These are phyloP conservation scores for Chrysosporium keratinophilum DNA, from an alignment of 2,329 filamentous ascomycete species.

Conservation along the genomic window DNA sequence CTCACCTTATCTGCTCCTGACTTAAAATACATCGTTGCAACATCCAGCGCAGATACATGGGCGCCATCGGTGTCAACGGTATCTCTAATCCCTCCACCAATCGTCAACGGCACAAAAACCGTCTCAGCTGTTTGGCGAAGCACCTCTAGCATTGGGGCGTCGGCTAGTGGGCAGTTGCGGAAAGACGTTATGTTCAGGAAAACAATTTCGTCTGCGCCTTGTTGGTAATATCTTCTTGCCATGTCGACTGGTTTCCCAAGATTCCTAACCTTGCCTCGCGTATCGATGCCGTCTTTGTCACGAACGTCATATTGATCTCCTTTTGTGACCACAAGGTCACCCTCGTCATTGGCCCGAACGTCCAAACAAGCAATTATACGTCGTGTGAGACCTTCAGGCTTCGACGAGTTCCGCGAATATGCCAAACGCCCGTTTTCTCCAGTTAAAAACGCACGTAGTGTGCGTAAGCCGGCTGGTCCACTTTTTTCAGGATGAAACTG, in stretches of 20 bases:
- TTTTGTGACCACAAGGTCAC: constrained; percentile 94
- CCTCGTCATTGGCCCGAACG: constrained; percentile 84
- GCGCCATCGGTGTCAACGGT: constrained; percentile 81
- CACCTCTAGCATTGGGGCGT: constrained; percentile 93
- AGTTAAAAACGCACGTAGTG: constrained; percentile 77
- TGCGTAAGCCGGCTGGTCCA: constrained; percentile 73
- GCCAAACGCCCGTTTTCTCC: constrained; percentile 52
- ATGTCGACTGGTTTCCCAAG: constrained; percentile 94
- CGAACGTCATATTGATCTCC: constrained; percentile 98
- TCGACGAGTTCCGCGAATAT: constrained; percentile 13
- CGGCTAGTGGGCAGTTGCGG: constrained; percentile 83
- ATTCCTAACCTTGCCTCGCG: constrained; percentile 62
- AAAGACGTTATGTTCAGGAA: constrained; percentile 99
- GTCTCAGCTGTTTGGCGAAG: constrained; percentile 74
- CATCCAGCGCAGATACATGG: constrained; percentile 76
- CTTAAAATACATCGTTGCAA: constrained; percentile 95
- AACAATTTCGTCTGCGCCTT: constrained; percentile 91
- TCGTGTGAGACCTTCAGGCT: constrained; percentile 65
- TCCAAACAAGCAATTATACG: constrained; percentile 93
- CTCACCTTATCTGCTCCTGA: constrained; percentile 95
- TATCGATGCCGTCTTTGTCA: constrained; percentile 59
- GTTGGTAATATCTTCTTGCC: constrained; percentile 86
- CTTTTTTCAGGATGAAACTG: constrained; percentile 99
- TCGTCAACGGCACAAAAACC: constrained; percentile 90
- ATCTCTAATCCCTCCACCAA: constrained; percentile 91